These are phyloP conservation scores for Mortierella sp. DNA, from an alignment of 371 early-diverging fungal species.

Conservation along the genomic window DNA sequence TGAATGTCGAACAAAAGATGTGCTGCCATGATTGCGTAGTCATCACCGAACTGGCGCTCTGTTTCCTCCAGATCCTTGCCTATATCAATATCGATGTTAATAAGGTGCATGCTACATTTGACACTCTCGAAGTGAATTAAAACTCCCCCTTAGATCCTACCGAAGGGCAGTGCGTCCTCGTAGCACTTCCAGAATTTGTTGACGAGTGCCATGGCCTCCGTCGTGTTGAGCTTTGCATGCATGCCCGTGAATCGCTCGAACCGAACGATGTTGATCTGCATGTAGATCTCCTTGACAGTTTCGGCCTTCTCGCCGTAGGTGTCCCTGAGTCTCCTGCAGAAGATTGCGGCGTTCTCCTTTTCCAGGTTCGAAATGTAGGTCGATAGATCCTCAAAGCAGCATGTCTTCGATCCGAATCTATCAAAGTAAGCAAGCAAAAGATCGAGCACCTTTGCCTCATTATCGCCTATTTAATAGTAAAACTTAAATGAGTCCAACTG, in stretches of 20 bases:
- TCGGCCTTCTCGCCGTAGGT: conserved; percentile 55
- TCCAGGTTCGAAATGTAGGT: conserved; percentile 62
- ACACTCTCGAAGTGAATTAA: too few relatives aligned
- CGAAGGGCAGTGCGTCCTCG: conserved; percentile 69
- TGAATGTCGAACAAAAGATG: conserved; percentile 70
- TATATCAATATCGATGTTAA: too few relatives aligned
- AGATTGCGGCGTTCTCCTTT: conserved; percentile 45
- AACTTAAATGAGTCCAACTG: too few relatives aligned
- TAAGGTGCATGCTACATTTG: too few relatives aligned
- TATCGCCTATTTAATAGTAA: too few relatives aligned
- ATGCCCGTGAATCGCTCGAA: conserved; percentile 64
- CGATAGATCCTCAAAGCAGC: conserved; percentile 84
- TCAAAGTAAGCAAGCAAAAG: conserved; percentile 70
- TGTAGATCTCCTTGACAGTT: conserved; percentile 55
- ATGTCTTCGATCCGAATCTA: conserved; percentile 75
- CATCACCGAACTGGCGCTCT: conserved; percentile 86
- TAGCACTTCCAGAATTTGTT: conserved; percentile 66
- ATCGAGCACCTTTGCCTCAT: conserved; percentile 55
- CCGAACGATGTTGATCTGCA: conserved; percentile 64
- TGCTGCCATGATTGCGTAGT: conserved; percentile 75
- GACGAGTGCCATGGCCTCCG: conserved; percentile 52
- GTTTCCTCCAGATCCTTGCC: conserved; percentile 74
- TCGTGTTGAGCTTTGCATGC: conserved; percentile 36
- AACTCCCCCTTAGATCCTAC: too few relatives aligned
- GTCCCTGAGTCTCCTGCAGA: conserved; percentile 55